Evolutionary conservation across 495 filamentous ascomycete species (phyloP), one percentile per base, ranked within the genome.

Genomic region (Neurospora sp.): DNA sequence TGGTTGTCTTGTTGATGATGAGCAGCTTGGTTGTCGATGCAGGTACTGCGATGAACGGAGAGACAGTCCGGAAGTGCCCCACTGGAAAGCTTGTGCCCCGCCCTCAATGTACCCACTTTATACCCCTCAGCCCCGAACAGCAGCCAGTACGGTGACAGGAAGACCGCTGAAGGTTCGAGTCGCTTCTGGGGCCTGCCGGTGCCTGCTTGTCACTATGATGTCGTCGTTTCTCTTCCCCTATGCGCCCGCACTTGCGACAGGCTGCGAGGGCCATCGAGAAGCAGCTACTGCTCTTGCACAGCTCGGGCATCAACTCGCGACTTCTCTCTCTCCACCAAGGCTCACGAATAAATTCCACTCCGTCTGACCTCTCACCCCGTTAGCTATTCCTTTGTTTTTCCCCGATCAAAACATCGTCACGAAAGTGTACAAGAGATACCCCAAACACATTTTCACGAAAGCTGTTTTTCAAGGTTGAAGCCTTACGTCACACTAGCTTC

Each of bases 401-500:
- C 65, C 68, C 18, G 39, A 70, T 41, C 10, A 70, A 61, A 73
- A 73, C 69, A 73, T 70, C 39, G 8, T 41, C 71, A 61, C 53
- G 12, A 61, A 61, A 61, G 53, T 71, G 61, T 38, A 75, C 72
- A n/a, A 70, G 65, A 72, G 37, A 70, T 44, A 40, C 39, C 71
- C 31, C 53, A 35, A 69, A 72, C 65, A 71, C 39, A 42, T 20
- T n/a, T 61, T 22, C 70, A 12, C 35, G n/a, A 37, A 71, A 75
- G 53, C 70, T 71, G 37, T 45, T 72, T 59, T 41, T 37, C 59
- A 59, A 65, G 20, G 59, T 69, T 71, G 74, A 73, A 73, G 75
- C 74, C 78, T 76, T 74, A 79, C 78, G 75, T 79, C 77, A 79
- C 78, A 22, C 70, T 41, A 73, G 40, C 38, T 59, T 61, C 27